Evolutionary conservation across 345 rosid genomes (phyloP).

Genomic region (Eucalyptus sideroxylon): DNA sequence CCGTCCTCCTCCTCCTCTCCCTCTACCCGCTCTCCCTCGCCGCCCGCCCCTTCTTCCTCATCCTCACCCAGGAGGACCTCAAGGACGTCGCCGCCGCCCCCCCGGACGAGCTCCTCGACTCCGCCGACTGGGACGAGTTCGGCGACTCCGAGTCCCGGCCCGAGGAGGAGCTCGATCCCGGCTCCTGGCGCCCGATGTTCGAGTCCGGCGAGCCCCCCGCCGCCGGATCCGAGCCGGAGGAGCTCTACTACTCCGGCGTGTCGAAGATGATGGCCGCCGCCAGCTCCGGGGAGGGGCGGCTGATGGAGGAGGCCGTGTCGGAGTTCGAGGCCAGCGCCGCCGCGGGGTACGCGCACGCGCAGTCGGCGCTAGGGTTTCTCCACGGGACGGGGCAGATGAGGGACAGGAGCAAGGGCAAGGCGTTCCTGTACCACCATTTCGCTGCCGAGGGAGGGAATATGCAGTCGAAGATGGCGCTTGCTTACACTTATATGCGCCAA

Average conservation of each 20-base stretch:
- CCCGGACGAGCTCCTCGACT: constrained; percentile 23
- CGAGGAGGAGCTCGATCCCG: constrained; percentile 81
- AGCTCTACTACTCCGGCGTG: constrained; percentile 42
- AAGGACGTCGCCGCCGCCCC: constrained; percentile 32
- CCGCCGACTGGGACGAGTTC: constrained; percentile 67
- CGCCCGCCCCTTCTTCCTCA: constrained; percentile 63
- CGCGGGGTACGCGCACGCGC: constrained; percentile 67
- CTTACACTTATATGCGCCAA: constrained; percentile 78
- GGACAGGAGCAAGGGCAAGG: constrained; percentile 63
- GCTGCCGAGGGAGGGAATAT: constrained; percentile 64
- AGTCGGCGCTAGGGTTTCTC: constrained; percentile 61
- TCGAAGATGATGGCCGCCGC: constrained; percentile 42
- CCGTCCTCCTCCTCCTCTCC: neutral
- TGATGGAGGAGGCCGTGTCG: constrained; percentile 61
- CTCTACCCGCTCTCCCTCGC: constrained; percentile 16
- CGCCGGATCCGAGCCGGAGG: constrained; percentile 6
- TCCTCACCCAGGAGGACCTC: constrained; percentile 82
- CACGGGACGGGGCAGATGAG: constrained; percentile 62
- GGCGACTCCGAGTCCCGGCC: constrained; percentile 57
- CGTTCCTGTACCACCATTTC: constrained; percentile 69
- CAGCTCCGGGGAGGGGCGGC: constrained; percentile 36
- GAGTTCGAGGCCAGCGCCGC: constrained; percentile 50
- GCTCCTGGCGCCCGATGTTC: constrained; percentile 87
- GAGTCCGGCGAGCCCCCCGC: constrained; percentile 43
- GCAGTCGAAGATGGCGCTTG: constrained; percentile 95